phyloP scores from a whole-genome alignment of 2,329 filamentous ascomycete species.

The Alternaria ethzedia region DNA sequence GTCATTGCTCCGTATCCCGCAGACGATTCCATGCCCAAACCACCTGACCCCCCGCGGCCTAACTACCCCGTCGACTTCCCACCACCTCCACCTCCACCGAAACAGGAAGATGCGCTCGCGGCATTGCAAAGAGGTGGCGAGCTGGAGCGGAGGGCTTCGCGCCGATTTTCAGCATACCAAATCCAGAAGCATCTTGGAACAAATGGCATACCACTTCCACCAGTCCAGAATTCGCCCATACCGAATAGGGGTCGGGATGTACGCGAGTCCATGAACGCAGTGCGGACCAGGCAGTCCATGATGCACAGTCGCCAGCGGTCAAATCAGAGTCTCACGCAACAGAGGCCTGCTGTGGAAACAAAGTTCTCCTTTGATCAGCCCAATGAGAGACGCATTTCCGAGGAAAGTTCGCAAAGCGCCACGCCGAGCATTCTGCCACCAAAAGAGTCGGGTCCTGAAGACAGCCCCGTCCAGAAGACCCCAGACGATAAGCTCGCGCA shows the following conservation, averaged over 20 bases:
- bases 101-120: slow-evolving; percentile 86
- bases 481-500: slow-evolving; percentile 69
- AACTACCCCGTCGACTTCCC: slow-evolving; percentile 64
- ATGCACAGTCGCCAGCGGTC: slow-evolving; percentile 61
- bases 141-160: slow-evolving; percentile 87
- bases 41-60: slow-evolving; percentile 44
- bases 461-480: slow-evolving; percentile 57
- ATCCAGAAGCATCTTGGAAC: slow-evolving; percentile 92
- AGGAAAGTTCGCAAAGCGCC: slow-evolving; percentile 60
- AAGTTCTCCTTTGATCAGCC: slow-evolving; percentile 62
- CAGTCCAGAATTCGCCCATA: slow-evolving; percentile 77
- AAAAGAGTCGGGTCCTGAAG: slow-evolving; percentile 34
- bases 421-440: slow-evolving; percentile 46
- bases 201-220: slow-evolving; percentile 83
- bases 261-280: slow-evolving; percentile 81
- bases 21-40: slow-evolving; percentile 58
- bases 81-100: slow-evolving; percentile 79
- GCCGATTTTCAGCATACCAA: slow-evolving; percentile 94
- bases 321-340: slow-evolving; percentile 37
- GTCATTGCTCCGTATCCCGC: slow-evolving; percentile 76
- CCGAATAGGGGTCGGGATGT: slow-evolving; percentile 86
- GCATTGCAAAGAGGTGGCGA: slow-evolving; percentile 91
- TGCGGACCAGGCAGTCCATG: slow-evolving; percentile 65
- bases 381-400: slow-evolving; percentile 63
- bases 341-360: slow-evolving; percentile 60